Conservation (phyloP, 305 asterid genomes). For the Stenogyne calaminthoides region DNA sequence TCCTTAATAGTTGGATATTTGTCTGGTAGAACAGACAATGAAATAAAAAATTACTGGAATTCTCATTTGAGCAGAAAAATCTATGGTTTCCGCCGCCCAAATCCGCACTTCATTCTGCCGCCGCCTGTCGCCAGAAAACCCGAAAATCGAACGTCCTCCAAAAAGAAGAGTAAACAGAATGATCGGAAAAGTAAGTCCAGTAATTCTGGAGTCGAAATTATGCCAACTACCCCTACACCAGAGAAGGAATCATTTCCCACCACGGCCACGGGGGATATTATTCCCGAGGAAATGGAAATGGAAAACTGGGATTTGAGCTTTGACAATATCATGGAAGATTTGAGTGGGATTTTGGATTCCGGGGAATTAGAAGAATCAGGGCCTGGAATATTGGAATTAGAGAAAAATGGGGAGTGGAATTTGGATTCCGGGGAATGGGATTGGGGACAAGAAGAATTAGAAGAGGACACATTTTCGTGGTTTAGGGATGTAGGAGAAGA, state of each 20-base stretch:
- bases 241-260: conserved; percentile 27
- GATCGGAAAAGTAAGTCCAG: background rate
- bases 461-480: too few species aligned
- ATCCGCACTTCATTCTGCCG: conserved; percentile 26
- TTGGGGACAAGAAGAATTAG: too few species aligned
- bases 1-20: conserved; percentile 69
- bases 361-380: too few species aligned
- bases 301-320: conserved; percentile 1
- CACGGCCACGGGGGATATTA: background rate
- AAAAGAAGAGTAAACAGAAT: conserved; percentile 35
- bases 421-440: too few species aligned
- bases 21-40: conserved; percentile 96
- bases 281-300: background rate
- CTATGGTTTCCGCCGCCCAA: conserved; percentile 40
- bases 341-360: too few species aligned
- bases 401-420: too few species aligned
- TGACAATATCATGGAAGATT: conserved; percentile 36
- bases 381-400: too few species aligned
- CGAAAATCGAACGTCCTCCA: conserved; percentile 2
- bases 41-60: conserved; percentile 79
- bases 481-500: too few species aligned
- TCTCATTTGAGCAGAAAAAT: conserved; percentile 64
- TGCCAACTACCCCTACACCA: conserved; percentile 33
- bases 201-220: too few species aligned
- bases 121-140: conserved; percentile 28